Percentiles rank a stretch among this genome's conserved stretches.
Conservation (phyloP, 2,329 filamentous ascomycete species). For the Verticillium klebahnii region DNA sequence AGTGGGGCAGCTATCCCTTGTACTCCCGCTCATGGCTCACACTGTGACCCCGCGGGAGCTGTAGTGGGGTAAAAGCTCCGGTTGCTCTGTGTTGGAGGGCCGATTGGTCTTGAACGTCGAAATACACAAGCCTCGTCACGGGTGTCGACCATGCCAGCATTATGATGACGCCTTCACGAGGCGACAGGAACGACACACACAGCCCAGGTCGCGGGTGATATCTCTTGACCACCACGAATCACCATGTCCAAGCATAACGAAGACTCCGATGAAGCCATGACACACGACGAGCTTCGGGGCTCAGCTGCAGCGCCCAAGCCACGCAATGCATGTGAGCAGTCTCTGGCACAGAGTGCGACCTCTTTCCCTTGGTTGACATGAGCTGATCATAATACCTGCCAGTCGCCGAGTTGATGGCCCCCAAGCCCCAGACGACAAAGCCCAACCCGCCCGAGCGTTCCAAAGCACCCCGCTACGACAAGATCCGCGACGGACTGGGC, state of each 20-base stretch:
- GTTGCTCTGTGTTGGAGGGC: not conserved
- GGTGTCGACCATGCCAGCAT: not conserved
- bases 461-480: slow-evolving; percentile 26
- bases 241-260: slow-evolving; percentile 15
- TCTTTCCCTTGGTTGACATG: not conserved
- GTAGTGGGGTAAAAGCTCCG: not conserved
- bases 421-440: slow-evolving; percentile 26
- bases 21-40: not conserved
- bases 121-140: not conserved
- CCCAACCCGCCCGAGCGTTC: slow-evolving; percentile 4
- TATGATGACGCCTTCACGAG: not conserved
- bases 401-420: slow-evolving; percentile 33
- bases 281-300: slow-evolving; percentile 33
- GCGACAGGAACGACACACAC: not conserved
- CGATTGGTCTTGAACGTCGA: not conserved
- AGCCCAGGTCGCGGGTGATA: not conserved
- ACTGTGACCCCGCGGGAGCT: not conserved
- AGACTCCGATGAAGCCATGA: slow-evolving; percentile 35
- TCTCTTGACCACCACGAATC: not conserved
- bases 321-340: slow-evolving; percentile 38
- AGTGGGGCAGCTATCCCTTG: not conserved
- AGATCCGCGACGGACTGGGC: slow-evolving; percentile 57
- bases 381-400: not conserved
- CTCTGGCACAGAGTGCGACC: not conserved
- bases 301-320: slow-evolving; percentile 20